phyloP scores from a whole-genome alignment of 139 green algal genomes.

The Trebouxia sp. region DNA sequence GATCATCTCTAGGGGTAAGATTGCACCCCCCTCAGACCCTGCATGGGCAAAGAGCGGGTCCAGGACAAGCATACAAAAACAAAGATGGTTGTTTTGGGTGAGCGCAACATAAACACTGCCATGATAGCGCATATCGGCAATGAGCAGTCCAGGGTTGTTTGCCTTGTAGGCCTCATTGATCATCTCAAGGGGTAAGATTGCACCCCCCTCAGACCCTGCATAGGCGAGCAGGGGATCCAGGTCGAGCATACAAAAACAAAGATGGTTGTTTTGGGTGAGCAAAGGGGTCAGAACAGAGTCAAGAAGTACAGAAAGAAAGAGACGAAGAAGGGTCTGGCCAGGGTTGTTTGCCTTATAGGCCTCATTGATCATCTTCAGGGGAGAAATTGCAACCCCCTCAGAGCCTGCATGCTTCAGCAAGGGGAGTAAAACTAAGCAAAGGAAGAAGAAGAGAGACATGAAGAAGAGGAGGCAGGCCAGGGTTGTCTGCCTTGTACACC shows the following conservation, averaged over 20 bases:
- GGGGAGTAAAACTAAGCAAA: background rate
- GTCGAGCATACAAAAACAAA: background rate
- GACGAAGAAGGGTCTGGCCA: no score
- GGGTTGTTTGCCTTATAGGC: slow-evolving; percentile 9
- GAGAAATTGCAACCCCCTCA: background rate
- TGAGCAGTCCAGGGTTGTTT: background rate
- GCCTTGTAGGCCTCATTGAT: slow-evolving; percentile 17
- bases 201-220: background rate
- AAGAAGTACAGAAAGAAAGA: no score
- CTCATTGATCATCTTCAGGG: slow-evolving; percentile 6
- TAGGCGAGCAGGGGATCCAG: no score
- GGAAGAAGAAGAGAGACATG: background rate
- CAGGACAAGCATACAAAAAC: background rate
- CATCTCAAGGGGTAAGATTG: background rate
- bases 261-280: background rate
- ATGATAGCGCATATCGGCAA: background rate
- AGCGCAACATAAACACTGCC: background rate
- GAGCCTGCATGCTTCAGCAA: background rate
- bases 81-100: background rate
- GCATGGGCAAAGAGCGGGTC: no score
- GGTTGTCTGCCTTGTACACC: slow-evolving; percentile 1
- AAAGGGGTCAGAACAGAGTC: background rate
- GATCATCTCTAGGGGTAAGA: background rate
- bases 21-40: background rate
- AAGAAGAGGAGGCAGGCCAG: background rate